Percentiles rank a stretch among this genome's conserved stretches.
Evolutionary conservation across 2,329 filamentous ascomycete species (phyloP).

Genomic region (Huntiella savannae): DNA sequence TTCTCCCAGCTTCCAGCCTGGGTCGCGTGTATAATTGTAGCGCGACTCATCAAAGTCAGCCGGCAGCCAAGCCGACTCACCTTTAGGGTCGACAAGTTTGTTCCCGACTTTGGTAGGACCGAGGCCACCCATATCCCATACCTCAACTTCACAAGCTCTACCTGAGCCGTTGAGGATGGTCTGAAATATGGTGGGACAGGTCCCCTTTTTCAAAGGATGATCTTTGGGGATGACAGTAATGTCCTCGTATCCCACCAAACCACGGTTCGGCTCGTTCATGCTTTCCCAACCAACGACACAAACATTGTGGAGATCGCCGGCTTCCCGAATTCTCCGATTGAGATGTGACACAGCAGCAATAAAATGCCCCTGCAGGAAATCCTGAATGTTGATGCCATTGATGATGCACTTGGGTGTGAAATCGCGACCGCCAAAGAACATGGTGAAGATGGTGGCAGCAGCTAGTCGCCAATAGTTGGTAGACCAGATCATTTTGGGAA

Average conservation of each 20-base stretch:
- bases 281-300: conserved; percentile 92
- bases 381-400: conserved; percentile 86
- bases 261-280: conserved; percentile 84
- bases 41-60: conserved; percentile 54
- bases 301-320: conserved; percentile 70
- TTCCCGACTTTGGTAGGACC: conserved; percentile 81
- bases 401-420: conserved; percentile 95
- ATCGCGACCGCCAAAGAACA: conserved; percentile 79
- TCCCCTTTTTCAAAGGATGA: conserved; percentile 81
- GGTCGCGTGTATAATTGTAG: conserved; percentile 80
- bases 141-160: conserved; percentile 71
- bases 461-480: conserved; percentile 87
- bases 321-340: conserved; percentile 69
- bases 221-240: conserved; percentile 65
- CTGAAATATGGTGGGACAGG: conserved; percentile 86
- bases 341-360: conserved; percentile 63
- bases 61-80: conserved; percentile 67
- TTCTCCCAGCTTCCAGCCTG: conserved; percentile 79
- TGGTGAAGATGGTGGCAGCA: conserved; percentile 76
- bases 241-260: conserved; percentile 67
- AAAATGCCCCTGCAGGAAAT: conserved; percentile 80
- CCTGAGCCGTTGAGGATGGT: conserved; percentile 82
- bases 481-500: conserved; percentile 98
- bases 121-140: conserved; percentile 84
- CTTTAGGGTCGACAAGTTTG: conserved; percentile 70